phyloP scores from a whole-genome alignment of 768 basidiomycete genomes.

The Gloeostereum incarnatum region DNA sequence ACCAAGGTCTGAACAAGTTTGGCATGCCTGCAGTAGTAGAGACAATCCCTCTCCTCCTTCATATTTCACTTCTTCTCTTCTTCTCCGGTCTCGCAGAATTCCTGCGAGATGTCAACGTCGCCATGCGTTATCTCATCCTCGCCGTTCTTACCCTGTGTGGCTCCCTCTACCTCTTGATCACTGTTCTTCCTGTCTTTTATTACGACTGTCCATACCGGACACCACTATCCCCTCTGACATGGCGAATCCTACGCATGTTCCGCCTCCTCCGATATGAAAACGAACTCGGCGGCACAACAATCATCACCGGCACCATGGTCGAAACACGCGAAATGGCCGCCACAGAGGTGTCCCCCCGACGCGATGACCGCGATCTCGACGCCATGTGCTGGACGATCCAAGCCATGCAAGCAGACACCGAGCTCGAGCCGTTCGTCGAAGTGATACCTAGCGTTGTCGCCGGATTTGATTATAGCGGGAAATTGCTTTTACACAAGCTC shows the following conservation, averaged over 20 bases:
- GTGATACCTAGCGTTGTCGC: slow-evolving; percentile 24
- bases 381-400: slow-evolving; percentile 30
- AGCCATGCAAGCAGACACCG: slow-evolving; percentile 22
- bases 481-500: slow-evolving; percentile 22
- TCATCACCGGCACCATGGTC: slow-evolving; percentile 16
- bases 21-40: slow-evolving; percentile 28
- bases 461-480: slow-evolving; percentile 28
- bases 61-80: slow-evolving; percentile 39
- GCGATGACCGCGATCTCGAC: slow-evolving; percentile 27
- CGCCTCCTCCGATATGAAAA: no score
- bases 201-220: slow-evolving; percentile 9
- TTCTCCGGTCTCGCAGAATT: slow-evolving; percentile 39
- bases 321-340: slow-evolving; percentile 25
- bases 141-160: slow-evolving; percentile 1
- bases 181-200: slow-evolving; percentile 6
- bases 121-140: slow-evolving; percentile 11
- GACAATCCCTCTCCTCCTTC: slow-evolving; percentile 34
- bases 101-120: slow-evolving; percentile 24
- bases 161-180: slow-evolving; percentile 6
- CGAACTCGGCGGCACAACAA: slow-evolving; percentile 15
- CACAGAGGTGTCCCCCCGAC: slow-evolving; percentile 19
- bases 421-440: slow-evolving; percentile 25
- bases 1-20: slow-evolving; percentile 27
- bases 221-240: slow-evolving; percentile 6
- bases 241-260: no score